These are phyloP conservation scores for Trichoderma koningiopsis DNA, from an alignment of 2,329 filamentous ascomycete species.

Conservation along the genomic window DNA sequence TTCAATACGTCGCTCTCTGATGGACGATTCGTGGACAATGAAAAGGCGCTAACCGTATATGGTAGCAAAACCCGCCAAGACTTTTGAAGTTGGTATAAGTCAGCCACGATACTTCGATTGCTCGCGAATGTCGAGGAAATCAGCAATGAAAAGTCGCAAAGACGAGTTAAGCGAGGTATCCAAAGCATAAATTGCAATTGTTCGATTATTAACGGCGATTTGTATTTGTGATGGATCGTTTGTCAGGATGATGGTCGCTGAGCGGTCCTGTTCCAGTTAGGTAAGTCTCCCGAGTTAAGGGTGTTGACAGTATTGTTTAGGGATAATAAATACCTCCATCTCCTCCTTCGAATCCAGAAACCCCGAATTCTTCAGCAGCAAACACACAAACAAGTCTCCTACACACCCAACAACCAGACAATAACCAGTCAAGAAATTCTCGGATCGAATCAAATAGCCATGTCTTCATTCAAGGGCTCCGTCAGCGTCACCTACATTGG, in stretches of 20 bases:
- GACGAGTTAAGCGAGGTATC: not conserved
- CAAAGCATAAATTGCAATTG: not conserved
- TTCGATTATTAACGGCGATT: not conserved
- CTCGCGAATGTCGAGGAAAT: not conserved
- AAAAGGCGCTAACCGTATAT: constrained; percentile 3
- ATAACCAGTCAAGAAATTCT: not conserved
- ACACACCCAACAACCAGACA: not conserved
- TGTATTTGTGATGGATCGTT: not conserved
- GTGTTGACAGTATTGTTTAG: not conserved
- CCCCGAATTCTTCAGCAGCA: not conserved
- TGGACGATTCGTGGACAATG: not conserved
- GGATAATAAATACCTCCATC: not conserved
- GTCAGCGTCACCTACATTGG: constrained; percentile 49
- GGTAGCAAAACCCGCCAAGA: constrained; percentile 20
- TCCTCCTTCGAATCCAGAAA: not conserved
- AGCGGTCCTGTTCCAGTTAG: not conserved
- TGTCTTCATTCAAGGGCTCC: constrained; percentile 28
- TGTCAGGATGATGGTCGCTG: not conserved
- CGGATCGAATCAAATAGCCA: not conserved
- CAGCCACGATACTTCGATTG: not conserved
- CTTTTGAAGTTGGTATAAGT: not conserved
- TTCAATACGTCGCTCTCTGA: not conserved
- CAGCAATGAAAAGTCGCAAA: not conserved
- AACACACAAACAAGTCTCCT: not conserved
- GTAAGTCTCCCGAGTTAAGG: not conserved